Base-by-base conservation (phyloP, 257 asterid genomes). In the Primulina huaijiensis region DNA sequence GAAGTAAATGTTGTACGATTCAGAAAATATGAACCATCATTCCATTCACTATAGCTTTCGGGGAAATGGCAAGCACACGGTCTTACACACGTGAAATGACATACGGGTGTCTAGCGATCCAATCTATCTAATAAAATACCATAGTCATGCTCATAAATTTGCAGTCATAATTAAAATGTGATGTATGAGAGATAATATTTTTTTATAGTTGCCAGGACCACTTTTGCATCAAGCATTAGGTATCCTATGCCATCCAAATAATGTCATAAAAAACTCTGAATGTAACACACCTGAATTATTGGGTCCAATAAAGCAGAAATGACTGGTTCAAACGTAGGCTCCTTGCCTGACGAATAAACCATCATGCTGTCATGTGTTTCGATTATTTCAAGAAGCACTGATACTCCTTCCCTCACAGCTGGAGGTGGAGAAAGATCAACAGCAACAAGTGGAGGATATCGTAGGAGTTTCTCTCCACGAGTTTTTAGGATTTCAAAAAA, bases 231-330 rank as follows among this genome's bases (percentile, higher is more conserved):
- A 50, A 17, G 57, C 8, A 50, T 50, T 16, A 16, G 21, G 57
- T 50, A 17, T 30, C 61, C 37, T 56, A 10, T 25, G 57, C 16
- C 40, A 61, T 40, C 62, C 43, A 35, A 37, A 74, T 10, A 50
- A 79, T 63, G 60, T 38, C 65, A 31, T 66, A 4, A 31, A 31
- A 31, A 52, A 46, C 64, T 70, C 70, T 52, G 29, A 67, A 67
- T 67, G 58, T 16, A 73, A 69, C 79, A 29, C 55, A 91, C 99
- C 96, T 86, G 99, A 67, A 94, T 88, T 63, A 94, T 91, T 68
- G 99, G 99, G 82, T 94, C 97, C 46, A 94, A 81, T 82, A 94
- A 73, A 80, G 99, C 96, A 73, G 99, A 88, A 70, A 94, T 86
- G 73, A 89, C 95, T 6, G 95, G 97, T 79, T 89, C 92, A 77